A percentile compares a stretch with the other conserved stretches of the same genome.
Conservation (phyloP, 371 early-diverging fungal genomes). For the Astathelohania contejeani region DNA sequence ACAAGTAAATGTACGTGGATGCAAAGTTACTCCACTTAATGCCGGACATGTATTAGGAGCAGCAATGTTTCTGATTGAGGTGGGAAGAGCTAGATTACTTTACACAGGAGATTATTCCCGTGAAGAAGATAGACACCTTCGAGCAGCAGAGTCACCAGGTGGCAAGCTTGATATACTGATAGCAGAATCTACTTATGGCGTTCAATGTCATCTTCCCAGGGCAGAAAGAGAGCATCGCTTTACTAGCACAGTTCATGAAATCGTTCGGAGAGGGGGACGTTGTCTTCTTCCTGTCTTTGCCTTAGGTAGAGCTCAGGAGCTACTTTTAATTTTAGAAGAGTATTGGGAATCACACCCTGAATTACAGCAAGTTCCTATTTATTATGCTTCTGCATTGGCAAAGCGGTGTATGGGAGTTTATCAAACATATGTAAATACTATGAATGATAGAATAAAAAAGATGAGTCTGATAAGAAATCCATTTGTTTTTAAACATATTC, state of each 20-base stretch:
- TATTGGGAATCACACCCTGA: conserved; percentile 89
- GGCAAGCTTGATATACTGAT: conserved; percentile 75
- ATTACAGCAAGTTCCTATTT: conserved; percentile 81
- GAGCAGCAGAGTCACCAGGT: conserved; percentile 82
- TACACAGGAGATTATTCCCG: conserved; percentile 98
- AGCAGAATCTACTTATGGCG: conserved; percentile 94
- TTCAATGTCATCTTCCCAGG: conserved; percentile 85
- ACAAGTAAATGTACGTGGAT: conserved; percentile 78
- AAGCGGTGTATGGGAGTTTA: conserved; percentile 94
- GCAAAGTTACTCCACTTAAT: conserved; percentile 83
- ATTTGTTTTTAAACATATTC: conserved; percentile 88
- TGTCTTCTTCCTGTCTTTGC: conserved; percentile 97
- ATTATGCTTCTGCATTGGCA: conserved; percentile 87
- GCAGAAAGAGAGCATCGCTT: conserved; percentile 82
- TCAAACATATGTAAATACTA: conserved; percentile 96
- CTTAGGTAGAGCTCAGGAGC: conserved; percentile 91
- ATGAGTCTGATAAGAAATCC: conserved; percentile 80
- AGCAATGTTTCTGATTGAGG: conserved; percentile 95
- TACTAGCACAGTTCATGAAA: conserved; percentile 60
- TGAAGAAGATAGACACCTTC: conserved; percentile 97
- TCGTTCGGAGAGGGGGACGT: conserved; percentile 82
- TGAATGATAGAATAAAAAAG: conserved; percentile 84
- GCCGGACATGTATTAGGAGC: conserved; percentile 99
- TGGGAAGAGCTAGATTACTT: conserved; percentile 78
- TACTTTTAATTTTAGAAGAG: conserved; percentile 91